A percentile compares a stretch with the other conserved stretches of the same genome.
These are phyloP conservation scores for Thuja plicata DNA, from an alignment of 83 land plant species.

Conservation along the genomic window DNA sequence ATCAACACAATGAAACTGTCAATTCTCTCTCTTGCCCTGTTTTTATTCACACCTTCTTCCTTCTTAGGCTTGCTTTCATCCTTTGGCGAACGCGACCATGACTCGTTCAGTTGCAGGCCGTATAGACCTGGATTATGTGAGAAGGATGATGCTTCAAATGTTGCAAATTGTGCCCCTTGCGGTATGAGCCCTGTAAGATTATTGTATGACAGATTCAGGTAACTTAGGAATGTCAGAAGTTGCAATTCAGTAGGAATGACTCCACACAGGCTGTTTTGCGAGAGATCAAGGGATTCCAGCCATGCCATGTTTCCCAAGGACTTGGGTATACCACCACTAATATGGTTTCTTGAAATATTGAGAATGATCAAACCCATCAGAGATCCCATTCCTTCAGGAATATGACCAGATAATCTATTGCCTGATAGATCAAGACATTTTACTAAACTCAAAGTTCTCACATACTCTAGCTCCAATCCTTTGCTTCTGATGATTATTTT, in stretches of 20 bases:
- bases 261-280: conserved; percentile 31
- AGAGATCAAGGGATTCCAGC: conserved; percentile 30
- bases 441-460: too few species aligned
- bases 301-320: conserved; percentile 9
- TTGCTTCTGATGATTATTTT: too few species aligned
- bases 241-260: conserved; percentile 29
- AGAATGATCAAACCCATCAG: background rate
- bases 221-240: conserved; percentile 13
- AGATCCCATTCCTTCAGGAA: background rate
- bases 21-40: too few species aligned
- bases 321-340: conserved; percentile 24
- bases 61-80: background rate
- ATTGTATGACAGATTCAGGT: conserved; percentile 37
- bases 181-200: conserved; percentile 41
- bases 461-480: too few species aligned
- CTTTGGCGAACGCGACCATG: background rate
- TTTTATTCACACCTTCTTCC: background rate
- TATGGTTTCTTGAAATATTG: conserved; percentile 18
- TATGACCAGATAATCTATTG: background rate
- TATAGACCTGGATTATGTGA: background rate
- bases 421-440: background rate
- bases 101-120: background rate
- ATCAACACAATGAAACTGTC: background rate
- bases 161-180: conserved; percentile 14
- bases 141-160: background rate